Evolutionary conservation across 257 asterid species (phyloP).

Genomic region (Nicotiana paniculata): DNA sequence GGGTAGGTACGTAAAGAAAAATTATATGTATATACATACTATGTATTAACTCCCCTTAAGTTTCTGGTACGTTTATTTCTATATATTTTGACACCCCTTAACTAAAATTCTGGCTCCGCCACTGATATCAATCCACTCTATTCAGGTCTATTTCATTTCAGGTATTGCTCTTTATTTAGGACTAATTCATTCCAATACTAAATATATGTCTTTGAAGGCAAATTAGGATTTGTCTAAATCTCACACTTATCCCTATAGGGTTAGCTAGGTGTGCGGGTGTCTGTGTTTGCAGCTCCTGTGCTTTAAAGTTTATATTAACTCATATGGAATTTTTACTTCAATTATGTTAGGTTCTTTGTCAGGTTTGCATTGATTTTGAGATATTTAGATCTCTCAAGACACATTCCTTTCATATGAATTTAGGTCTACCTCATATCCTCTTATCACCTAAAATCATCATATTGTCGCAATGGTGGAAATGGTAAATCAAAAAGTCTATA

Average conservation of each 20-base stretch:
- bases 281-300: not conserved
- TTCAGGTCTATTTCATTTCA: not conserved
- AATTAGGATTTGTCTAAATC: not conserved
- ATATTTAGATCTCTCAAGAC: not conserved
- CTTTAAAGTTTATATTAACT: not conserved
- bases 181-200: not conserved
- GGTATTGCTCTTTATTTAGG: not conserved
- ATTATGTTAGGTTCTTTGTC: not conserved
- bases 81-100: too few relatives aligned
- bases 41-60: too few relatives aligned
- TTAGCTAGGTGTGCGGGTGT: not conserved
- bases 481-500: not conserved
- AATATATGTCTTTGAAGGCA: not conserved
- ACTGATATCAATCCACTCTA: not conserved
- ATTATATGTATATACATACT: too few relatives aligned
- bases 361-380: not conserved
- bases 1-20: too few relatives aligned
- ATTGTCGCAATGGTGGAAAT: not conserved
- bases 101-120: too few relatives aligned
- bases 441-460: not conserved
- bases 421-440: not conserved
- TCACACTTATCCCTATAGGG: not conserved
- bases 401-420: not conserved
- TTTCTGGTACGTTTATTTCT: too few relatives aligned
- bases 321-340: not conserved